Evolutionary conservation across 345 rosid species (phyloP).

Genomic region (thale cress (Arabidopsis thaliana)): TAIR10.1 NC_003075.7:5500501-5501000

Average conservation of each 20-base stretch:
- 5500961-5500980: not conserved
- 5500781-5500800: conserved; percentile 62
- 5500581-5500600: conserved; percentile 55
- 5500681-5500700: conserved; percentile 84
- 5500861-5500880: conserved; percentile 22
- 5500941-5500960: not conserved
- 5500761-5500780: conserved; percentile 97
- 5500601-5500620: conserved; percentile 83
- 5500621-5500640: conserved; percentile 85
- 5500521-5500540: not conserved
- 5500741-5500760: conserved; percentile 90
- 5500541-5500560: conserved; percentile 65
- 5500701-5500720: conserved; percentile 74
- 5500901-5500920: conserved; percentile 82
- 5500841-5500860: conserved; percentile 8
- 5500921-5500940: conserved; percentile 84
- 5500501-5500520: conserved; percentile 33
- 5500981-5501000: not conserved
- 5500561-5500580: conserved; percentile 76
- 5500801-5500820: conserved; percentile 1
- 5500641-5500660: conserved; percentile 68
- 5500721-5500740: conserved; percentile 63
- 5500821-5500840: not conserved
- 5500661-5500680: conserved; percentile 61
- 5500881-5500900: conserved; percentile 93